Evolutionary conservation across 176 grass and related monocot genomes (phyloP).

Genomic region (Rhipidocladum racemiflorum): DNA sequence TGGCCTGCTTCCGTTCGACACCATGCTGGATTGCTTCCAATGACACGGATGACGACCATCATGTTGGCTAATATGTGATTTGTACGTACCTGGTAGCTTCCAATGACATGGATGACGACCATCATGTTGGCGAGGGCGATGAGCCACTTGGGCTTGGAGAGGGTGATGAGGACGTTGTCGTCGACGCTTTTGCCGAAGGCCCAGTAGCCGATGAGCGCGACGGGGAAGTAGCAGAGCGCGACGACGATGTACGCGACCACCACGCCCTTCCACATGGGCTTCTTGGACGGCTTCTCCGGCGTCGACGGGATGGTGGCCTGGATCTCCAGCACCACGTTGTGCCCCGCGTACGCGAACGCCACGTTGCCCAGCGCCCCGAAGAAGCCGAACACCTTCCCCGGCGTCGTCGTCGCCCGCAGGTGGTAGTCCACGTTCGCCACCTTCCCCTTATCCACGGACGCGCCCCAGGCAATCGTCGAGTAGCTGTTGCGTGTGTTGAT

Average conservation of each 20-base stretch:
- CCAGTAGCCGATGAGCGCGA: slow-evolving; percentile 79
- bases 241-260: slow-evolving; percentile 84
- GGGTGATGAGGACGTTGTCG: slow-evolving; percentile 65
- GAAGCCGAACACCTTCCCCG: slow-evolving; percentile 75
- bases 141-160: slow-evolving; percentile 68
- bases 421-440: slow-evolving; percentile 47
- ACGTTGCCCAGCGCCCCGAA: slow-evolving; percentile 64
- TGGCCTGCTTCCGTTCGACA: too few species aligned
- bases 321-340: slow-evolving; percentile 94
- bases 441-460: slow-evolving; percentile 72
- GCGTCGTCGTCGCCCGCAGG: slow-evolving; percentile 25
- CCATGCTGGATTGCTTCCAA: slow-evolving; percentile 56
- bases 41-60: slow-evolving; percentile 92
- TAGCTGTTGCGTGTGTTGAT: slow-evolving; percentile 25
- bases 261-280: slow-evolving; percentile 95
- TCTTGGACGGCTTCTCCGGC: slow-evolving; percentile 80
- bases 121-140: slow-evolving; percentile 87
- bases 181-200: slow-evolving; percentile 47
- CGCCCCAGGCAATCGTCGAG: slow-evolving; percentile 89
- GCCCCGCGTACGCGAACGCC: slow-evolving; percentile 76
- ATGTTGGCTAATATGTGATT: slow-evolving; percentile 82
- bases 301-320: slow-evolving; percentile 91
- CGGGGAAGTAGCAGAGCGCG: slow-evolving; percentile 89
- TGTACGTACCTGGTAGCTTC: slow-evolving; percentile 64
- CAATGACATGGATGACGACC: slow-evolving; percentile 90